Evolutionary conservation across 2,329 filamentous ascomycete genomes (phyloP).

Genomic region (Bipolaris zeicola): DNA sequence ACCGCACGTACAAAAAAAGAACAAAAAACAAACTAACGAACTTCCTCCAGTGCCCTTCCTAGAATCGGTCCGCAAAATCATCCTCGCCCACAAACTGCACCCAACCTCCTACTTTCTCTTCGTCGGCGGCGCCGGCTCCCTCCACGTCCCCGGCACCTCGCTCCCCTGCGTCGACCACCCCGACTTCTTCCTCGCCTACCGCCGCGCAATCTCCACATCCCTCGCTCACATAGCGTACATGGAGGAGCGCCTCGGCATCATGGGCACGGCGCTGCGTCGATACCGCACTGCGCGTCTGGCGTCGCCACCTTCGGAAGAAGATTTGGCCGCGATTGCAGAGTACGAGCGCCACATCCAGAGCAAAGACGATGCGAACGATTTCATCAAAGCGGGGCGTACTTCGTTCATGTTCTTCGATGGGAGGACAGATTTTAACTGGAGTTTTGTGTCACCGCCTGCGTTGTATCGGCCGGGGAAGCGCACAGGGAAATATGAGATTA

Average conservation of each 20-base stretch:
- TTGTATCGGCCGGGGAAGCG: slow-evolving; percentile 42
- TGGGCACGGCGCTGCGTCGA: slow-evolving; percentile 31
- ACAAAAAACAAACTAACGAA: not conserved
- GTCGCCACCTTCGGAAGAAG: slow-evolving; percentile 17
- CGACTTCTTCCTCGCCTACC: slow-evolving; percentile 44
- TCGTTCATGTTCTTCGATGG: slow-evolving; percentile 47
- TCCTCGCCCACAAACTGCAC: slow-evolving; percentile 39
- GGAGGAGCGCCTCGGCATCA: slow-evolving; percentile 42
- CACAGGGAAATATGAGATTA: slow-evolving; percentile 42
- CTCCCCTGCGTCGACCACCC: slow-evolving; percentile 39
- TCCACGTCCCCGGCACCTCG: slow-evolving; percentile 33
- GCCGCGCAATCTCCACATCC: slow-evolving; percentile 42
- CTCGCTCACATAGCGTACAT: slow-evolving; percentile 44
- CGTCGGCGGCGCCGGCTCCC: slow-evolving; percentile 43
- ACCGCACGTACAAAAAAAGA: not conserved
- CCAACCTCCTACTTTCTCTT: slow-evolving; percentile 41
- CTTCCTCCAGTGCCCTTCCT: slow-evolving; percentile 38
- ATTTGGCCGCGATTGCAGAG: slow-evolving; percentile 21
- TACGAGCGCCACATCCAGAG: slow-evolving; percentile 32
- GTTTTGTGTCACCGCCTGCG: slow-evolving; percentile 42
- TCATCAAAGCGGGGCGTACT: slow-evolving; percentile 43
- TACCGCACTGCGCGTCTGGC: slow-evolving; percentile 39
- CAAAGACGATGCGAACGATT: slow-evolving; percentile 36
- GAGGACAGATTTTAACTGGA: slow-evolving; percentile 42
- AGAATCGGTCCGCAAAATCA: slow-evolving; percentile 42